Percentiles rank a stretch among this genome's conserved stretches.
Conservation (phyloP, 768 basidiomycete genomes). For the Gloeostereum incarnatum region DNA sequence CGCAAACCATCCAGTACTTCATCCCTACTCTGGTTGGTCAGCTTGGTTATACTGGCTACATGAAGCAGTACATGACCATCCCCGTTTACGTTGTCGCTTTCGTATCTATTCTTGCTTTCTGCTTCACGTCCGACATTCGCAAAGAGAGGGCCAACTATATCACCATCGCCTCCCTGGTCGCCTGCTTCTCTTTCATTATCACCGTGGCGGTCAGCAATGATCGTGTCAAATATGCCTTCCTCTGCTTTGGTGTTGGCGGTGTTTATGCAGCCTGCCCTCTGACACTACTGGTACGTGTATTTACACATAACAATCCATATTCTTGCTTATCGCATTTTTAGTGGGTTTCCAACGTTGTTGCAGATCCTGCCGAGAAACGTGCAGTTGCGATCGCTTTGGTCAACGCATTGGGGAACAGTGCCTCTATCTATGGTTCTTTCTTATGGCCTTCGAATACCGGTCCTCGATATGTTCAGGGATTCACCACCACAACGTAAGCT, state of each 20-base stretch:
- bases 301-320: not conserved
- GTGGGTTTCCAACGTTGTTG: conserved; percentile 8
- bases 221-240: conserved; percentile 18
- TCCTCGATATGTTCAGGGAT: conserved; percentile 23
- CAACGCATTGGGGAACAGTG: conserved; percentile 18
- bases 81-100: conserved; percentile 8
- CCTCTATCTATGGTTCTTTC: conserved; percentile 17
- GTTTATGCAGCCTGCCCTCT: conserved; percentile 13
- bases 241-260: conserved; percentile 24
- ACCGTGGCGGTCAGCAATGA: conserved; percentile 18
- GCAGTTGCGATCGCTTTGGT: conserved; percentile 21
- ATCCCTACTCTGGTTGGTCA: conserved; percentile 9
- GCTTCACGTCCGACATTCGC: conserved; percentile 6
- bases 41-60: conserved; percentile 6
- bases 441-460: conserved; percentile 18
- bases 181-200: conserved; percentile 13
- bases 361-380: conserved; percentile 12
- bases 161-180: conserved; percentile 6
- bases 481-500: conserved; percentile 15
- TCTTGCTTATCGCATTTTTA: not conserved
- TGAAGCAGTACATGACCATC: conserved; percentile 9
- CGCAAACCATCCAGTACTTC: conserved; percentile 10
- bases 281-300: conserved; percentile 1
- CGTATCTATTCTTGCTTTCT: conserved; percentile 9
- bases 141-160: conserved; percentile 12